Percentiles rank a stretch among this genome's conserved stretches.
Conservation (phyloP, 768 basidiomycete species). For the Suillus variegatus region DNA sequence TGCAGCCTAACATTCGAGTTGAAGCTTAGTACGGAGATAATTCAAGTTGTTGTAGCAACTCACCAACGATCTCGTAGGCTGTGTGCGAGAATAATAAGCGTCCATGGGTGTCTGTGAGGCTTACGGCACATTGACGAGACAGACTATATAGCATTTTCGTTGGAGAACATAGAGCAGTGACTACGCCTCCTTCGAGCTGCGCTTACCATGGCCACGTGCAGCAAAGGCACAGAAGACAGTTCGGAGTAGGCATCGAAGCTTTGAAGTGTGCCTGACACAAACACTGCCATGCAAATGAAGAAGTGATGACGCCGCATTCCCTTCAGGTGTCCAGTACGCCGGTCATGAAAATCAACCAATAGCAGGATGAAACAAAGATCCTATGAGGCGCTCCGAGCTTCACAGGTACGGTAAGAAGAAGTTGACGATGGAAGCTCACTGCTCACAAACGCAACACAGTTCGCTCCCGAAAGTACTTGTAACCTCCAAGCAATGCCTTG, state of each 20-base stretch:
- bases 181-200: neutral
- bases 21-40: neutral
- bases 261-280: neutral
- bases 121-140: neutral
- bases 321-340: neutral
- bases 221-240: slow-evolving; percentile 4
- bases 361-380: neutral
- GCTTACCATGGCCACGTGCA: slow-evolving; percentile 1
- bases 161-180: neutral
- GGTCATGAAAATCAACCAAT: slow-evolving; percentile 4
- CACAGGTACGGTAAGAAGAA: neutral
- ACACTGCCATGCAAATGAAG: neutral
- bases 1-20: neutral
- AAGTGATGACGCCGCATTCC: neutral
- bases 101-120: neutral
- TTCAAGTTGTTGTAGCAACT: neutral
- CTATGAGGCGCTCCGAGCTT: neutral
- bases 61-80: neutral
- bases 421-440: neutral
- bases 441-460: neutral
- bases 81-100: neutral
- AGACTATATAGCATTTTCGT: slow-evolving; percentile 1
- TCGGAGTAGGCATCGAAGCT: slow-evolving; percentile 2
- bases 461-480: neutral
- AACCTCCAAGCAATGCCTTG: neutral